Evolutionary conservation across 1,139 yeast genomes (phyloP).

Genomic region (Casaregolazyma suthepensis): DNA sequence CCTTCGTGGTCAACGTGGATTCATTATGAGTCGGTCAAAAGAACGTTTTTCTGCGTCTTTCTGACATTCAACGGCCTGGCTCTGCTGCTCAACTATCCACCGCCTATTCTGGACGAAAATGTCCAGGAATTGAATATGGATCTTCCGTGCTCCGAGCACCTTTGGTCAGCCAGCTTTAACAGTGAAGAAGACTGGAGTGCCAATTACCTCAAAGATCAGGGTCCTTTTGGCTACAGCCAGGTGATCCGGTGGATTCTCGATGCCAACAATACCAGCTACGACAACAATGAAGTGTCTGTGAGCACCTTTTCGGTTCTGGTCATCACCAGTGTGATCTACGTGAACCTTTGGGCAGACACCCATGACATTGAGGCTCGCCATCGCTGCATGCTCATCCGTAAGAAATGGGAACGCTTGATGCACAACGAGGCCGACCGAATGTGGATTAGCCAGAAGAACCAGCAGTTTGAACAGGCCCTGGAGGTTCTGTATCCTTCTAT

Average conservation of each 20-base stretch:
- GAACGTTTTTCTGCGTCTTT: conserved; percentile 31
- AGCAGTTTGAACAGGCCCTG: background rate
- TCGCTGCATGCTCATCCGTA: background rate
- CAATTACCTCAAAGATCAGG: background rate
- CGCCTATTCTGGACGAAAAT: conserved; percentile 22
- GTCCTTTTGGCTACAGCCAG: background rate
- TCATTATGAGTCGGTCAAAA: conserved; percentile 27
- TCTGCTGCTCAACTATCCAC: conserved; percentile 28
- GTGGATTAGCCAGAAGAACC: background rate
- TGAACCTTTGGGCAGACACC: background rate
- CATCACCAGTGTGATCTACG: conserved; percentile 1
- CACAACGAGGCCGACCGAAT: conserved; percentile 2
- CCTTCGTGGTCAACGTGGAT: conserved; percentile 27
- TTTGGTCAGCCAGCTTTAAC: conserved; percentile 28
- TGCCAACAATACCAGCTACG: background rate
- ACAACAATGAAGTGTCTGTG: conserved; percentile 2
- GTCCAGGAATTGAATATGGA: conserved; percentile 20
- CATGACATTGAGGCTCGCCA: background rate
- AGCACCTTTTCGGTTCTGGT: conserved; percentile 1
- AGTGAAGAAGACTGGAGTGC: conserved; percentile 23
- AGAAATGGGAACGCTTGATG: conserved; percentile 5
- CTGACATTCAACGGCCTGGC: conserved; percentile 28
- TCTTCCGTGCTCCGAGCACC: conserved; percentile 32
- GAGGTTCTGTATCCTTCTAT: conserved; percentile 12
- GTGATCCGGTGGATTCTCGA: conserved; percentile 5